Evolutionary conservation across 2,329 filamentous ascomycete species (phyloP), one percentile per base, ranked within the genome.

Genomic region (Ceratocystis lukuohia): DNA sequence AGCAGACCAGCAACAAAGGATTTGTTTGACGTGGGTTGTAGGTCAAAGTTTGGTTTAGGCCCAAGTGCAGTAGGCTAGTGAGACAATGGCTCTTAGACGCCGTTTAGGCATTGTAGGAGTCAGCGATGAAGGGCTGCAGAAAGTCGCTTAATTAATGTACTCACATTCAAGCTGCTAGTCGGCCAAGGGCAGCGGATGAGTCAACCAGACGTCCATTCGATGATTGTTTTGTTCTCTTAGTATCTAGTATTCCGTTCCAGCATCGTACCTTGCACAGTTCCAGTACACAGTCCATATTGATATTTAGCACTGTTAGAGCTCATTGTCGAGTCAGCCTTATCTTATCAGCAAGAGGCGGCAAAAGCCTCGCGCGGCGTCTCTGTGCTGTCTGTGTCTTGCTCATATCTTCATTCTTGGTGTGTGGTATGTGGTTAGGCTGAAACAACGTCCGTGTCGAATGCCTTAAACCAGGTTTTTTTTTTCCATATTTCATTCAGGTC

Each of bases 371-470:
- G 37, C 3, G 12, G 65, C 66, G 56, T 65, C 62, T n/a, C 8
- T n/a, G 2, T 15, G 20, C 17, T 50, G 41, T 63, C 8, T 20
- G 20, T 37, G 37, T 57, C n/a, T 33, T 41, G 28, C 50, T 46
- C 48, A 20, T 12, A 44, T 41, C 48, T 45, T 44, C 12, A 41
- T 61, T 37, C 53, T 25, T 62, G 17, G 10, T 50, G 25, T 22
- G 50, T 48, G 22, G 3, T 37, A 12, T 62, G 46, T 44, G 20
- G 46, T 66, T 62, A 30, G 65, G 57, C 65, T 50, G 65, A 61
- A 66, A 66, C 65, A 50, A 10, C 25, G 8, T 37, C 48, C 44
- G 17, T 17, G 48, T 28, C 6, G 33, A n/a, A 17, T 59, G 56
- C 22, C 12, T 8, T 28, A 30, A 48, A 48, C 22, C 22, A 5